phyloP scores from a whole-genome alignment of 371 early-diverging fungal species.

The Zychaea mexicana region DNA sequence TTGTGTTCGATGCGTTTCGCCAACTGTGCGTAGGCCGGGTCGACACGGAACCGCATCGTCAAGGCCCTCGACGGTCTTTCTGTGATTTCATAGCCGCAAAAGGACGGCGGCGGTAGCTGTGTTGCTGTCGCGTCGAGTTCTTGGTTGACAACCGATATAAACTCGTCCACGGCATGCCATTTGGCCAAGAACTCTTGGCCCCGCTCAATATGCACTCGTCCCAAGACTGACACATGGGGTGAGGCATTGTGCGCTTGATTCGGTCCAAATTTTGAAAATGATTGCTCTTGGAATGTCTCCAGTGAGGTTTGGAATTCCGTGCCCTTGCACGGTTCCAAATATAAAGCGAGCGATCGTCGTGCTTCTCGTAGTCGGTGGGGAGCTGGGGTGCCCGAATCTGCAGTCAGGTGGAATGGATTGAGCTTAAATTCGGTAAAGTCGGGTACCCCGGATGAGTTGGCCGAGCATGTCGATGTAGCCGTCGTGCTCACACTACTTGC shows the following conservation, averaged over 20 bases:
- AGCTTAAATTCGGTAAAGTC: slow-evolving; percentile 26
- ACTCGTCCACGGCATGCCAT: slow-evolving; percentile 16
- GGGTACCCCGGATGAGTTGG: slow-evolving; percentile 12
- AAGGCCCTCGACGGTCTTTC: slow-evolving; percentile 13
- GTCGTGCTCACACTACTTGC: slow-evolving; percentile 15
- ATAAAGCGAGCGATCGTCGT: slow-evolving; percentile 16
- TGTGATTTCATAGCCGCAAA: slow-evolving; percentile 19
- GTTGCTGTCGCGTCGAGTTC: slow-evolving; percentile 3
- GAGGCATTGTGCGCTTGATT: slow-evolving; percentile 26
- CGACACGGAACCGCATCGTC: slow-evolving; percentile 15
- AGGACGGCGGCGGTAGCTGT: slow-evolving; percentile 12
- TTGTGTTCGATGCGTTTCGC: slow-evolving; percentile 10
- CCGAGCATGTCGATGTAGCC: slow-evolving; percentile 7
- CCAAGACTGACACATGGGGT: slow-evolving; percentile 21
- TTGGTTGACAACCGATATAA: slow-evolving; percentile 9
- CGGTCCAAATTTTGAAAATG: slow-evolving; percentile 19
- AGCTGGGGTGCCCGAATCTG: slow-evolving; percentile 9
- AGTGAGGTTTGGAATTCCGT: slow-evolving; percentile 12
- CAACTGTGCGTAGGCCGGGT: slow-evolving; percentile 10
- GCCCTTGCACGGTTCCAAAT: slow-evolving; percentile 15
- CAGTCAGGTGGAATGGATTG: slow-evolving; percentile 22
- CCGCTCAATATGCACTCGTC: slow-evolving; percentile 21
- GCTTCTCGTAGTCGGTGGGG: slow-evolving; percentile 27
- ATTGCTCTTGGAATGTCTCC: slow-evolving; percentile 21
- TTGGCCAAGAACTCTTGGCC: not conserved